These are phyloP conservation scores for Erigeron philadelphicus DNA, from an alignment of 140 eudicot genomes.

Conservation along the genomic window DNA sequence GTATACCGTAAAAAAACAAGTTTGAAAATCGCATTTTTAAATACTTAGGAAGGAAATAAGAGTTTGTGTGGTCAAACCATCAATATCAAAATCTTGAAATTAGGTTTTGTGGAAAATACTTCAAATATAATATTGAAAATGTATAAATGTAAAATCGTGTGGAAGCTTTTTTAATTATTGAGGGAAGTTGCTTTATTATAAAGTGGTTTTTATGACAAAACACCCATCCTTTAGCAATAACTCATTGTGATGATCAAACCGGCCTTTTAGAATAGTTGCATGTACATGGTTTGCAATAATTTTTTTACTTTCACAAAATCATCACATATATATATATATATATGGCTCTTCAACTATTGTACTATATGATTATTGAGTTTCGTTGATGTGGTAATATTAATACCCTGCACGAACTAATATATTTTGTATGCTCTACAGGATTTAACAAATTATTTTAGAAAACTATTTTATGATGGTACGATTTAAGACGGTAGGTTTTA, in stretches of 20 bases:
- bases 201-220: constrained; percentile 36
- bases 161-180: constrained; percentile 27
- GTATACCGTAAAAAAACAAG: too few species aligned
- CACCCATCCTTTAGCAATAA: constrained; percentile 39
- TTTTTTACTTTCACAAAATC: constrained; percentile 9
- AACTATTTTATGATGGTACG: too few species aligned
- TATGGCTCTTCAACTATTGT: background rate
- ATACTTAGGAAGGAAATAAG: too few species aligned
- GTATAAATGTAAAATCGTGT: constrained; percentile 14
- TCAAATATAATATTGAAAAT: background rate
- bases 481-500: too few species aligned
- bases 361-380: constrained; percentile 4
- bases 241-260: constrained; percentile 30
- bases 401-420: too few species aligned
- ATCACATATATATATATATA: constrained; percentile 18
- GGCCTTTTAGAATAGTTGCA: constrained; percentile 35
- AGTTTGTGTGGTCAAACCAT: too few species aligned
- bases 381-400: too few species aligned
- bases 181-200: constrained; percentile 28
- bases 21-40: too few species aligned
- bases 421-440: too few species aligned
- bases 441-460: too few species aligned
- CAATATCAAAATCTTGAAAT: background rate
- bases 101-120: constrained; percentile 15
- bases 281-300: constrained; percentile 37